Base-by-base conservation (phyloP, 2,329 filamentous ascomycete genomes). In the Aspergillus unguis region DNA sequence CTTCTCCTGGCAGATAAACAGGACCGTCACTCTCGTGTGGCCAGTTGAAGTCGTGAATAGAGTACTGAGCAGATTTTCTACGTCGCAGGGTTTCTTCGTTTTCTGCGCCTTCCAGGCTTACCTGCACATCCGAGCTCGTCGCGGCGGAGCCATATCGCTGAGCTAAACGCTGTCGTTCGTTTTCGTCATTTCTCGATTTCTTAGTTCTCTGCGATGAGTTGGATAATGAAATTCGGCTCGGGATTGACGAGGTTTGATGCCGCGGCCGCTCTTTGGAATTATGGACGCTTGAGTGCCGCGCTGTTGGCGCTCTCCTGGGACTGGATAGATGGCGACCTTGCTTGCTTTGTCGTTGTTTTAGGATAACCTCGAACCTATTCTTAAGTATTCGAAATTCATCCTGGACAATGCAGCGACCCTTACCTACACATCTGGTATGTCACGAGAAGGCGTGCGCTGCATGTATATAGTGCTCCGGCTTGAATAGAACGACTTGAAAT, bases 61-160 rank as follows among this genome's bases (percentile, higher is more conserved):
- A 17, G 17, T 17, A 17, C 17, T 17, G 17, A 17, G 17, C 17
- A 17, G 17, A 17, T 17, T 17, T 17, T 17, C 17, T 17, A 17
- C 17, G 17, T 17, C 32, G 23, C 60, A 95, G 92, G 85, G 81
- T 17, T 97, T 97, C 79, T 82, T 96, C 52, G 80, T 95, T 46
- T 96, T 95, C 76, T 97, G 92, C 74, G 88, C 87, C 53, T 83
- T 92, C 61, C 92, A 97, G 72, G 92, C 91, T 58, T 83, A 88
- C 67, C 81, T 96, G 56, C 91, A 97, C 73, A 75, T 90, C 64
- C 86, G 90, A 72, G 87, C 92, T 72, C 90, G 84, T 74, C 82
- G 88, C 72, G 81, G 88, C 69, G 92, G 92, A 59, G 87, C 90
- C 57, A 96, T 96, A 75, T 84, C 87, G 55, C 78, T 96, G 69